These are phyloP conservation scores for Lachnellula willkommii DNA, from an alignment of 2,329 filamentous ascomycete genomes.

Conservation along the genomic window DNA sequence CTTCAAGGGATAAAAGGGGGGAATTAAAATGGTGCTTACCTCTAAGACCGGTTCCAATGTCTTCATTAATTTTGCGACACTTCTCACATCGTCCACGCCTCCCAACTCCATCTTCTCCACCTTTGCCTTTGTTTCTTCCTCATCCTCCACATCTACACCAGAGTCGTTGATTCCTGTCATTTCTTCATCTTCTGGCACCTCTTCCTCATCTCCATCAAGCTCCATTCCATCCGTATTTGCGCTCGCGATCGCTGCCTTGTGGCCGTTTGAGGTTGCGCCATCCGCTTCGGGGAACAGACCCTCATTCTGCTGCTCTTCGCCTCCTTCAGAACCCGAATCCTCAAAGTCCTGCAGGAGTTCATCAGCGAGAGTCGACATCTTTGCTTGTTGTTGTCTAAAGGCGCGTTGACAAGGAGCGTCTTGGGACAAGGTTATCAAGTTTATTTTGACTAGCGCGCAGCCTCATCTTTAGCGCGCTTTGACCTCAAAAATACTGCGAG, in stretches of 20 bases:
- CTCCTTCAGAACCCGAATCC: constrained; percentile 69
- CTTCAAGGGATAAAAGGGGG: constrained; percentile 30
- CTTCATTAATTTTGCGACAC: constrained; percentile 74
- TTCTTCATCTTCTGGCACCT: constrained; percentile 56
- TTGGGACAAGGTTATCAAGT: neutral
- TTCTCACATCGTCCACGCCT: constrained; percentile 69
- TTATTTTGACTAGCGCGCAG: constrained; percentile 12
- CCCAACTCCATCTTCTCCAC: constrained; percentile 79
- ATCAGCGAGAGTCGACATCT: constrained; percentile 86
- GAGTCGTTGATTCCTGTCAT: constrained; percentile 42
- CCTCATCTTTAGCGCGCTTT: constrained; percentile 1
- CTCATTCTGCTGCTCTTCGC: constrained; percentile 54
- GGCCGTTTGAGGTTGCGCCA: constrained; percentile 31
- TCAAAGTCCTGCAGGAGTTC: constrained; percentile 90
- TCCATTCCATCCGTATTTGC: constrained; percentile 44
- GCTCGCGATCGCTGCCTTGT: constrained; percentile 28
- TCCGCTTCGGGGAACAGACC: constrained; percentile 39
- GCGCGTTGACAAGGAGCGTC: neutral
- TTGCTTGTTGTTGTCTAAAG: constrained; percentile 9
- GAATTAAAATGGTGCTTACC: constrained; percentile 51
- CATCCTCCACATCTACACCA: constrained; percentile 48
- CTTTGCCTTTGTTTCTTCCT: constrained; percentile 68
- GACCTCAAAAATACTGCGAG: too few relatives aligned
- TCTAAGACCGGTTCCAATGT: constrained; percentile 74
- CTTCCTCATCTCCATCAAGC: constrained; percentile 56